Base-by-base conservation (phyloP, 2,329 filamentous ascomycete species). In the Myriosclerotinia duriaeana region DNA sequence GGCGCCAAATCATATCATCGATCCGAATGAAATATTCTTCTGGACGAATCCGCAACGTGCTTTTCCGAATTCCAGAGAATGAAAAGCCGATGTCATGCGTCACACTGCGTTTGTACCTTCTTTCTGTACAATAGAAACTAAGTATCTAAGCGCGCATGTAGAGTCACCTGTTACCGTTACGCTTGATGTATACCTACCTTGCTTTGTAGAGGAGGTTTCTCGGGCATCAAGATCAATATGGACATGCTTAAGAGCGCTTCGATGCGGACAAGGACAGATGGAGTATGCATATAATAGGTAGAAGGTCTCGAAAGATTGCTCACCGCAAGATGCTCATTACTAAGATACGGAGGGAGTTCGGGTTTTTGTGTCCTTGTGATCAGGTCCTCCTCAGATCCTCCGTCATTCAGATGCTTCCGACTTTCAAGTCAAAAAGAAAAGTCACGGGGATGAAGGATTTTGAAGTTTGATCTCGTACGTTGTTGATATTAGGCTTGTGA, bases 81-180 rank as follows among this genome's bases (percentile, higher is more conserved):
- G 44, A 22, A 65, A 53, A 61, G 36, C 36, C 46, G 55, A 61
- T 61, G 22, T 53, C 64, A 65, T 65, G 64, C 55, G 64, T 65
- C 64, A 65, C 64, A 65, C 64, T 65, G 64, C 64, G 55, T 61
- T 53, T 60, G 54, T 65, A 34, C 22, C 64, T 54, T 44, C 54
- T 59, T 42, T 61, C 36, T 38, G 42, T 38, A 42, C 46, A 55
- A 22, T 65, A 17, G 46, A 38, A 36, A 11, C 6, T 38, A 17
- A 34, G 55, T 46, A 53, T 61, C 55, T 65, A 65, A 65, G 64
- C 55, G 64, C 64, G 64, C 36, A 65, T 55, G 64, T 65, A 56
- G 42, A 65, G 62, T 65, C 53, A 65, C 46, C 64, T 61, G 64
- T 53, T 53, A 5, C n/a, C 26, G 58, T 38, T 50, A 58, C 22